Evolutionary conservation across 1,139 yeast genomes (phyloP).

Genomic region (Kodamaea plutei): DNA sequence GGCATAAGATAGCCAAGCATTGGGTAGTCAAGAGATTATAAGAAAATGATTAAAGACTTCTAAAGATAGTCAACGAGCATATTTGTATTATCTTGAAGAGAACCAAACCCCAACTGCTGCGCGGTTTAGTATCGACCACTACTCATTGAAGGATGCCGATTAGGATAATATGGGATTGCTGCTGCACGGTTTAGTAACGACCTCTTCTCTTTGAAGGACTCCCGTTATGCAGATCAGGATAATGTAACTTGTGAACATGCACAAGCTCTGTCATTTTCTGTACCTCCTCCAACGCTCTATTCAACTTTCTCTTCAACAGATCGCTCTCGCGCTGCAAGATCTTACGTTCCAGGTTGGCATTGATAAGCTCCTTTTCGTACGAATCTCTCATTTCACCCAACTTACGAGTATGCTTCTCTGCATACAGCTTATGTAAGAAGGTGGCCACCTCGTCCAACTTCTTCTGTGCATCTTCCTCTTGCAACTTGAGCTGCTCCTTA

Average conservation of each 20-base stretch:
- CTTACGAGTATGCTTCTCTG: constrained; percentile 20
- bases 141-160: too few relatives aligned
- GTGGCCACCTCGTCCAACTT: constrained; percentile 22
- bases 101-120: too few relatives aligned
- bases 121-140: too few relatives aligned
- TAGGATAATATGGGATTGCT: too few relatives aligned
- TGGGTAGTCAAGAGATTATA: too few relatives aligned
- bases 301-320: constrained; percentile 16
- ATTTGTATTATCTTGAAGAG: too few relatives aligned
- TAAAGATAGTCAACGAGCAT: too few relatives aligned
- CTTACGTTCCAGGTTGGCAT: constrained; percentile 12
- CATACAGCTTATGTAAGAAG: constrained; percentile 22
- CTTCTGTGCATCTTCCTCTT: constrained; percentile 18
- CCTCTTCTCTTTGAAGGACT: neutral
- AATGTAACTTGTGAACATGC: constrained; percentile 12
- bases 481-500: constrained; percentile 13
- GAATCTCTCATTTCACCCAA: constrained; percentile 15
- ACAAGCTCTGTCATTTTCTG: constrained; percentile 14
- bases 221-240: constrained; percentile 7
- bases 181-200: too few relatives aligned
- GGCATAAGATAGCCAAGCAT: too few relatives aligned
- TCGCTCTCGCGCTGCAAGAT: constrained; percentile 13
- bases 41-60: too few relatives aligned
- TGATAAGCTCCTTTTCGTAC: constrained; percentile 13
- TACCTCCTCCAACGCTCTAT: constrained; percentile 15